These are phyloP conservation scores for Cladosporium sp. DNA, from an alignment of 2,329 filamentous ascomycete species.

Conservation along the genomic window DNA sequence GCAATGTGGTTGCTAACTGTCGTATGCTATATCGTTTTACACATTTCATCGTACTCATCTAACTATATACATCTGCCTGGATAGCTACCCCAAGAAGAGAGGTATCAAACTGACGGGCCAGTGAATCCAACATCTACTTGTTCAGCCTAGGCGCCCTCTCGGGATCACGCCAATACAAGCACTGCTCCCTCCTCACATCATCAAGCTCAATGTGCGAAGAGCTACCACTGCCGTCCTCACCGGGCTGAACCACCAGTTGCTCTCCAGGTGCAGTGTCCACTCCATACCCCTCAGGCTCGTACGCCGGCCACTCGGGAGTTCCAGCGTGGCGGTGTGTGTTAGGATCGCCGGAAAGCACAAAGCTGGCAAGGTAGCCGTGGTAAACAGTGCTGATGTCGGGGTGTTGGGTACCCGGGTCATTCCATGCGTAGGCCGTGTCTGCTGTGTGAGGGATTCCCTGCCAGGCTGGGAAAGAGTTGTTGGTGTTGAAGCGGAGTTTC, in stretches of 20 bases:
- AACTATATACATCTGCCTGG: too few relatives aligned
- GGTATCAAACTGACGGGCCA: too few relatives aligned
- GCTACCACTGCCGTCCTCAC: not conserved
- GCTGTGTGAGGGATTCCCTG: constrained; percentile 11
- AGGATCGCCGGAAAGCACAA: constrained; percentile 62
- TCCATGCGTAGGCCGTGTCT: constrained; percentile 9
- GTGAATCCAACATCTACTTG: not conserved
- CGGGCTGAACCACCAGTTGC: constrained; percentile 11
- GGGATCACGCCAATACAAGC: constrained; percentile 13
- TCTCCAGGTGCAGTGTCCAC: not conserved
- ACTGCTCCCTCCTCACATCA: constrained; percentile 1
- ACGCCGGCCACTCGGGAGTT: constrained; percentile 46
- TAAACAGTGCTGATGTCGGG: constrained; percentile 4
- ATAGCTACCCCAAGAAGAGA: too few relatives aligned
- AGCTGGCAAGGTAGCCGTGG: constrained; percentile 65
- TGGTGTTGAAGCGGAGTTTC: constrained; percentile 13
- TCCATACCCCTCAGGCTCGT: constrained; percentile 4
- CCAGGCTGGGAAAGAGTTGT: constrained; percentile 4
- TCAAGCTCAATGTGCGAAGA: constrained; percentile 1
- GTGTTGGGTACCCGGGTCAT: constrained; percentile 2
- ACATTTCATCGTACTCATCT: too few relatives aligned
- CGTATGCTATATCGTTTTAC: too few relatives aligned
- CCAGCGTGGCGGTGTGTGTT: constrained; percentile 50
- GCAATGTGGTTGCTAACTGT: too few relatives aligned
- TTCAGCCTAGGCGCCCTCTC: constrained; percentile 8